Conservation (phyloP, 805 yeast species). For the Cyberlindnera saturnus region DNA sequence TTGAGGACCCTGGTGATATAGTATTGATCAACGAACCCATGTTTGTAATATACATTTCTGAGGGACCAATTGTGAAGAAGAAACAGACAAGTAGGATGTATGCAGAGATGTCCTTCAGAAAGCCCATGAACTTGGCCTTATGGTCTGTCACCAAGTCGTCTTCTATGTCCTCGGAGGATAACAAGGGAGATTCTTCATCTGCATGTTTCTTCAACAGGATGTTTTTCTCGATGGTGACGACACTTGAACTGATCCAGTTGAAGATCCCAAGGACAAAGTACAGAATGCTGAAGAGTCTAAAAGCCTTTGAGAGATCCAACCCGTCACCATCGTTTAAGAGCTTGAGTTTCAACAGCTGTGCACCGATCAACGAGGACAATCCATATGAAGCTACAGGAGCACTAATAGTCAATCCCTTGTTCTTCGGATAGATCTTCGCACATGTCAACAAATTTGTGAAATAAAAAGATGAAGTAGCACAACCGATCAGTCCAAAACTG, state of each 20-base stretch:
- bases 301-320: conserved; percentile 47
- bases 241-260: conserved; percentile 59
- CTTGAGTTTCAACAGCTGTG: conserved; percentile 47
- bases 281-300: conserved; percentile 43
- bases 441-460: conserved; percentile 72
- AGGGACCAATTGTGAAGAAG: conserved; percentile 69
- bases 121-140: conserved; percentile 11
- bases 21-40: conserved; percentile 61
- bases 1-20: conserved; percentile 18
- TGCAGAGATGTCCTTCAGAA: conserved; percentile 45
- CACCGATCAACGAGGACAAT: conserved; percentile 66
- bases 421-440: conserved; percentile 75
- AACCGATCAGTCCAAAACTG: conserved; percentile 56
- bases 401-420: conserved; percentile 76
- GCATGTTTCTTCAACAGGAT: conserved; percentile 19
- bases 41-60: conserved; percentile 80
- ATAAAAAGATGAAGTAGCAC: conserved; percentile 68
- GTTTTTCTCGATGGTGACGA: conserved; percentile 45
- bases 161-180: conserved; percentile 21
- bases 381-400: conserved; percentile 89
- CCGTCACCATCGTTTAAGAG: conserved; percentile 20
- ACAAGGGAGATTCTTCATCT: conserved; percentile 30
- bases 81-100: conserved; percentile 60
- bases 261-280: conserved; percentile 52
- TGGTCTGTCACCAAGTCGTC: conserved; percentile 24